These are phyloP conservation scores for Balansia obtecta DNA, from an alignment of 2,329 filamentous ascomycete genomes.

Conservation along the genomic window DNA sequence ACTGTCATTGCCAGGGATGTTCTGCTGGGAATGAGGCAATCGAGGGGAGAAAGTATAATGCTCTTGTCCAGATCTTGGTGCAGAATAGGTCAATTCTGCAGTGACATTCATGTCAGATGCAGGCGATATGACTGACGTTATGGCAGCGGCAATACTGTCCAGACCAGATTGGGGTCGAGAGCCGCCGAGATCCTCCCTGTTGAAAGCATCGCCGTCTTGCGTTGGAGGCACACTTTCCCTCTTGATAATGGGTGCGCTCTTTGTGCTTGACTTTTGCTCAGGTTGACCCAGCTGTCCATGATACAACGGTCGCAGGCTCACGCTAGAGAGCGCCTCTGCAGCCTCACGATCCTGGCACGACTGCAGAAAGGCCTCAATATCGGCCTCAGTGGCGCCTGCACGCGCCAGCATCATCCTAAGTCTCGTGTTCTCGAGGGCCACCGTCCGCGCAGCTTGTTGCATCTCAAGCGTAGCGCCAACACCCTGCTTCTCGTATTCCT, in stretches of 20 bases:
- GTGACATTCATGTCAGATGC: not conserved
- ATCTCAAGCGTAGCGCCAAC: conserved; percentile 38
- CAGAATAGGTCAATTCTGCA: not conserved
- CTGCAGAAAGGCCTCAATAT: conserved; percentile 28
- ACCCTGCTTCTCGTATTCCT: conserved; percentile 34
- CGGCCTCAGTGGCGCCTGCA: conserved; percentile 24
- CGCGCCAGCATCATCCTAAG: conserved; percentile 30
- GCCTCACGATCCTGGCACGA: conserved; percentile 21
- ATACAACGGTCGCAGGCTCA: conserved; percentile 6
- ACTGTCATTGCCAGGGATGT: not conserved
- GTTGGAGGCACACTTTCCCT: not conserved
- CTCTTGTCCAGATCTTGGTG: not conserved
- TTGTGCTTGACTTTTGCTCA: not conserved
- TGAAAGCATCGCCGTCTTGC: not conserved
- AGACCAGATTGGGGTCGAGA: not conserved
- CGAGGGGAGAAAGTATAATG: not conserved
- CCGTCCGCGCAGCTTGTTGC: conserved; percentile 38
- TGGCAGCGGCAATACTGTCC: not conserved
- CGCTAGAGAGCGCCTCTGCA: conserved; percentile 13
- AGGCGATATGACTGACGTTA: not conserved
- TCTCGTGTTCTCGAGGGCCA: conserved; percentile 34
- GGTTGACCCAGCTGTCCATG: conserved; percentile 2
- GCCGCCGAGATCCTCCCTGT: not conserved
- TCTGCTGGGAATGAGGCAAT: not conserved
- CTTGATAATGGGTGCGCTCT: not conserved